A percentile compares a stretch with the other conserved stretches of the same genome.
Evolutionary conservation across 2,329 filamentous ascomycete genomes (phyloP).

Genomic region (Monilinia fructicola): DNA sequence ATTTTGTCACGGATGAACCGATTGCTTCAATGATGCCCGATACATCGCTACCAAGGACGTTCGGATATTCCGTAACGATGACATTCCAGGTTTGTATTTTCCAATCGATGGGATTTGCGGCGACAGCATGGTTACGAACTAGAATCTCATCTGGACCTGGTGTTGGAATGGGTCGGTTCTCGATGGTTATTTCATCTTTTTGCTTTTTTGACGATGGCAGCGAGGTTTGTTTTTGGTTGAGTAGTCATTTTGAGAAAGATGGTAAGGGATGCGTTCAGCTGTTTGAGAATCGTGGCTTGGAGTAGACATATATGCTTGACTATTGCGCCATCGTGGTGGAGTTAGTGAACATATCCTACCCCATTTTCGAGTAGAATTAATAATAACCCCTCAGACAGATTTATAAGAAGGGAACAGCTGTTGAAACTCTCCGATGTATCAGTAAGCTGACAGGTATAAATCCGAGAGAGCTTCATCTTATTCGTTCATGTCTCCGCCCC

Average conservation of each 20-base stretch:
- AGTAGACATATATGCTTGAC: not conserved
- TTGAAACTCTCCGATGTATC: no score
- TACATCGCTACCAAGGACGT: conserved; percentile 42
- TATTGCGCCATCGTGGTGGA: no score
- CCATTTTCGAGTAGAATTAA: no score
- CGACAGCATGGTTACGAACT: conserved; percentile 42
- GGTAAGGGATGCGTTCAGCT: not conserved
- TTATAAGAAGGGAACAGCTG: no score
- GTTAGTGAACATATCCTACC: no score
- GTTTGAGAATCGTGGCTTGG: not conserved
- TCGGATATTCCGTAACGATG: conserved; percentile 36
- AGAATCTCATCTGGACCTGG: conserved; percentile 39
- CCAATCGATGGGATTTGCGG: conserved; percentile 44
- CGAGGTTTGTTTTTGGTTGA: conserved; percentile 24
- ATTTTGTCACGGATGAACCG: conserved; percentile 29
- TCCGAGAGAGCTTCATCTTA: no score
- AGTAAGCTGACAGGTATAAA: no score
- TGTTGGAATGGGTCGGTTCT: conserved; percentile 42
- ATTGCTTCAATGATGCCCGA: conserved; percentile 27
- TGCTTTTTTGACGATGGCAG: conserved; percentile 33
- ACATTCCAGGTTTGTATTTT: conserved; percentile 38
- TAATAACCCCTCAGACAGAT: no score
- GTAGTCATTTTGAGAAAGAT: conserved; percentile 20
- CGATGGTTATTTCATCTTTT: conserved; percentile 41
- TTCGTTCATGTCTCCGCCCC: no score